Conservation (phyloP, 805 yeast species). For the Saturnispora dispora region DNA sequence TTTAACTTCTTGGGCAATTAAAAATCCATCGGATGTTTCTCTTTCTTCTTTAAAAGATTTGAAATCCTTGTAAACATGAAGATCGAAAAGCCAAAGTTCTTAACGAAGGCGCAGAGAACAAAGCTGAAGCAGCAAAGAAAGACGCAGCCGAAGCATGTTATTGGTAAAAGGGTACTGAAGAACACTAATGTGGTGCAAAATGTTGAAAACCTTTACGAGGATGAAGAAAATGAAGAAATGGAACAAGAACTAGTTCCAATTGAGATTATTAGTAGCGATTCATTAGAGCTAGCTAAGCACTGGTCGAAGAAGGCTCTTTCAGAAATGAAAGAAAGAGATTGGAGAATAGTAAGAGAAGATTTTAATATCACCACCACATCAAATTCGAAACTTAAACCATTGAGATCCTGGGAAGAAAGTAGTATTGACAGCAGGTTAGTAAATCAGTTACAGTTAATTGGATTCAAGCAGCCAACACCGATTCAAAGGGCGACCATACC, state of each 20-base stretch:
- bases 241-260: background rate
- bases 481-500: constrained; percentile 89
- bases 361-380: constrained; percentile 53
- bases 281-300: constrained; percentile 20
- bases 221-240: background rate
- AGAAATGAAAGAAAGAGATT: constrained; percentile 74
- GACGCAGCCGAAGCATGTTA: background rate
- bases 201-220: background rate
- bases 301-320: constrained; percentile 64
- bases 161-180: background rate
- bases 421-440: constrained; percentile 32
- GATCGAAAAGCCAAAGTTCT: constrained; percentile 1
- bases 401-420: constrained; percentile 68
- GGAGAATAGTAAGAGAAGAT: constrained; percentile 83
- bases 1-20: background rate
- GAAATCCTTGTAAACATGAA: constrained; percentile 1
- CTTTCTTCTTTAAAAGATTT: constrained; percentile 3
- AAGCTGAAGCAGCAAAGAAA: background rate
- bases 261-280: background rate
- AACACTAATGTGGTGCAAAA: background rate
- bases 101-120: background rate
- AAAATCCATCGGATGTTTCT: constrained; percentile 8
- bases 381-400: constrained; percentile 51
- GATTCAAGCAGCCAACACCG: constrained; percentile 70
- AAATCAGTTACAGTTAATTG: constrained; percentile 29